Conservation (phyloP, 441 rosid genomes). For the Melastoma candidum region DNA sequence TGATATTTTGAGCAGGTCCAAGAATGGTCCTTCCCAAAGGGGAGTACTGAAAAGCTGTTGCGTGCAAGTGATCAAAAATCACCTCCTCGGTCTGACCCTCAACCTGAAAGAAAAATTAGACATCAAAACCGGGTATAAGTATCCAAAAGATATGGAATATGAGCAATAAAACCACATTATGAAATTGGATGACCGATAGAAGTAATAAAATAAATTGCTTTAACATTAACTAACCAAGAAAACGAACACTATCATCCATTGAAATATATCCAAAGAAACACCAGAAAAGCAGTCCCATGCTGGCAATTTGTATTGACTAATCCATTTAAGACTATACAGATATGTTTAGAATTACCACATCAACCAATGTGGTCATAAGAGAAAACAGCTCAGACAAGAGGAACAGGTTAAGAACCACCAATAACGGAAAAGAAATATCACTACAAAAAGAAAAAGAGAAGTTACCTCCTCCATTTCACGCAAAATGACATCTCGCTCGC, state of each 20-base stretch:
- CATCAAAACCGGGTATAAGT: not conserved
- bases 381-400: not conserved
- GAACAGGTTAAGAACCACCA: not conserved
- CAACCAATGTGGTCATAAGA: too few species aligned
- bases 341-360: too few species aligned
- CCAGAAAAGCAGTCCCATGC: too few species aligned
- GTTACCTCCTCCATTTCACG: conserved; percentile 98
- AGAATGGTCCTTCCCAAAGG: conserved; percentile 96
- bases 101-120: conserved; percentile 36
- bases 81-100: conserved; percentile 97
- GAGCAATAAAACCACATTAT: too few species aligned
- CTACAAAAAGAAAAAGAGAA: not conserved
- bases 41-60: conserved; percentile 95
- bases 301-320: too few species aligned
- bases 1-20: conserved; percentile 84
- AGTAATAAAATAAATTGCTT: not conserved
- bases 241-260: too few species aligned
- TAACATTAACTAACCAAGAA: not conserved
- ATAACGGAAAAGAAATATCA: not conserved
- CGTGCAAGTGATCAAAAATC: conserved; percentile 95
- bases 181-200: not conserved
- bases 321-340: too few species aligned
- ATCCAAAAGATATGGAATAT: not conserved
- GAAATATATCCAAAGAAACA: too few species aligned
- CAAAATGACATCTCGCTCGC: conserved; percentile 85